A percentile compares a stretch with the other conserved stretches of the same genome.
Conservation (phyloP, 805 yeast genomes). For the Starmerella sirachaensis region DNA sequence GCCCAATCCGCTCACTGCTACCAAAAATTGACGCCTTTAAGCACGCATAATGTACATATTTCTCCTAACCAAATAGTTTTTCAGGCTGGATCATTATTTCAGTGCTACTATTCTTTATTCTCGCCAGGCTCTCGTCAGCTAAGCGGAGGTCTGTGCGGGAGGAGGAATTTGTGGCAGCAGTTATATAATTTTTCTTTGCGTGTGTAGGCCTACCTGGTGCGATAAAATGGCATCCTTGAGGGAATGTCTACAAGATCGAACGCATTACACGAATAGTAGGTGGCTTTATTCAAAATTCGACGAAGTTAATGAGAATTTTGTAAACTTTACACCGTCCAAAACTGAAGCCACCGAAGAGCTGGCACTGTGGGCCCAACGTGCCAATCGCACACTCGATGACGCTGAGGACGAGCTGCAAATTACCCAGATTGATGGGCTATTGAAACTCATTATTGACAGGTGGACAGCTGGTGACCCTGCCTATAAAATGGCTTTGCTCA, state of each 20-base stretch:
- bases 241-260: slow-evolving; percentile 3
- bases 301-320: neutral
- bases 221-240: slow-evolving; percentile 2
- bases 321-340: neutral
- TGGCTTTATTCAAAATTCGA: slow-evolving; percentile 2
- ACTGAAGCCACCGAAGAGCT: slow-evolving; percentile 8
- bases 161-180: too few species aligned
- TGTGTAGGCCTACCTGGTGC: too few species aligned
- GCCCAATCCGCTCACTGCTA: slow-evolving; percentile 10
- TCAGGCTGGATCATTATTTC: neutral
- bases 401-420: neutral
- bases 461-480: slow-evolving; percentile 17
- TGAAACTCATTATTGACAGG: slow-evolving; percentile 4
- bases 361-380: slow-evolving; percentile 9
- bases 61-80: neutral
- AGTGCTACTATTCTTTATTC: too few species aligned
- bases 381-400: neutral
- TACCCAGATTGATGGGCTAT: slow-evolving; percentile 1
- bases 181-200: too few species aligned
- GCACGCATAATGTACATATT: neutral
- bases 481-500: slow-evolving; percentile 5
- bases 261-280: neutral
- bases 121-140: too few species aligned
- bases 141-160: too few species aligned
- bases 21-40: neutral